Evolutionary conservation across 257 asterid genomes (phyloP), one percentile per base, ranked within the genome.

Genomic region (Schizonepeta tenuifolia): DNA sequence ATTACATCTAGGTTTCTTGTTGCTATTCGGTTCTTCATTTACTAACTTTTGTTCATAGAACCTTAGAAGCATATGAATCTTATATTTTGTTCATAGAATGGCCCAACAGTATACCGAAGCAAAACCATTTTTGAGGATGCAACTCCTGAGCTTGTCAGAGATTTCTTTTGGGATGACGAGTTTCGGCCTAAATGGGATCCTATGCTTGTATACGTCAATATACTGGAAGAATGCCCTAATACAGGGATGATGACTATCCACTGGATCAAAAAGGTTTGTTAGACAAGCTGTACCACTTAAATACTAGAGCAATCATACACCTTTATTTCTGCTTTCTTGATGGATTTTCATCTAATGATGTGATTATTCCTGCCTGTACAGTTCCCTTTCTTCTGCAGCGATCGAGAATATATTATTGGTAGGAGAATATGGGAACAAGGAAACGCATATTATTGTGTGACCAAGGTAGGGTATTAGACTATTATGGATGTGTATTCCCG

Each of bases 111-210:
- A 21, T 87, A 82, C 75, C 85, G 90, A 69, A 91, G 95, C 82
- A 88, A 75, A 89, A 91, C 97, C 75, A 78, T 88, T 69, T 91
- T 89, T 21, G 97, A 93, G 84, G 98, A 90, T 77, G 96, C 96
- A 72, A 86, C 91, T 75, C 90, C 96, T 1, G 98, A 88, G 78
- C 58, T 92, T 58, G 92, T 90, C 55, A 88, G 96, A 77, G 98
- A 92, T 78, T 92, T 90, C 83, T 92, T 92, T 83, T 92, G 98
- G 98, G 98, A 92, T 77, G 98, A 92, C n/a, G 98, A 92, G 71
- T 86, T 77, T 75, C 87, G 96, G 12, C 93, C 87, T 7, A 92
- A 88, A 73, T 92, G 98, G 98, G 98, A 92, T 75, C 89, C 86
- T 26, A 92, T 92, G 98, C 94, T 92, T 73, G 82, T 79, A 49